Base-by-base conservation (phyloP, 2,329 filamentous ascomycete genomes). In the Neopestalotiopsis clavispora region DNA sequence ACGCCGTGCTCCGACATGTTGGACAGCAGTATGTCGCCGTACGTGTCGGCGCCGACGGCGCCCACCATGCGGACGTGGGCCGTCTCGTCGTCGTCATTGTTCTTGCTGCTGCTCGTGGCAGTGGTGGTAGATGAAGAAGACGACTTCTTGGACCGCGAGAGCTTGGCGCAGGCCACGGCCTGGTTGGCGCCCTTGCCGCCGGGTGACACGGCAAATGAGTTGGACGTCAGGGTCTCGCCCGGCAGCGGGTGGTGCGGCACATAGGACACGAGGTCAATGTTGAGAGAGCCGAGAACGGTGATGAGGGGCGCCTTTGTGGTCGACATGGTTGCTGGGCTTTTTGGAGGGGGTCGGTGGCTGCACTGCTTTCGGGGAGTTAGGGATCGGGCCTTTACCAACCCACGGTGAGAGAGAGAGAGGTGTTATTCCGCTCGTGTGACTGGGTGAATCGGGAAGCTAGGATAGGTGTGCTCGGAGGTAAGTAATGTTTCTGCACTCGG, bases 101-200 rank as follows among this genome's bases (percentile, higher is more conserved):
- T 28, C 23, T 28, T 28, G 23, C 23, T 28, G 23, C 23, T 73
- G 49, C 79, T n/a, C 58, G 59, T 77, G 20, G 75, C 71, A 30
- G 59, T 6, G 10, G 59, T 9, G 14, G 42, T 5, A 14, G 42
- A 49, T 4, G 13, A 17, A 14, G 42, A n/a, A 10, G 42, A 17
- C 0, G 42, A 49, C 42, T 49, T 40, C 42, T 83, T 84, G 34
- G 85, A 77, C 62, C 92, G 88, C 1, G 93, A 96, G 65, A 97
- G 88, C 71, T 95, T 93, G 65, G 91, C 93, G 81, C 92, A 94
- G 30, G 94, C 94, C 68, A 97, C 93, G 69, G 94, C 95, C 84
- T 98, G 95, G 84, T 98, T 98, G 70, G 95, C 94, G 72, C 95
- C 95, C 83, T 99, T 99, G 68, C 96, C 95, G 75, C 95, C 96